Conservation (phyloP, 495 filamentous ascomycete species). For the Penicillium lividum region DNA sequence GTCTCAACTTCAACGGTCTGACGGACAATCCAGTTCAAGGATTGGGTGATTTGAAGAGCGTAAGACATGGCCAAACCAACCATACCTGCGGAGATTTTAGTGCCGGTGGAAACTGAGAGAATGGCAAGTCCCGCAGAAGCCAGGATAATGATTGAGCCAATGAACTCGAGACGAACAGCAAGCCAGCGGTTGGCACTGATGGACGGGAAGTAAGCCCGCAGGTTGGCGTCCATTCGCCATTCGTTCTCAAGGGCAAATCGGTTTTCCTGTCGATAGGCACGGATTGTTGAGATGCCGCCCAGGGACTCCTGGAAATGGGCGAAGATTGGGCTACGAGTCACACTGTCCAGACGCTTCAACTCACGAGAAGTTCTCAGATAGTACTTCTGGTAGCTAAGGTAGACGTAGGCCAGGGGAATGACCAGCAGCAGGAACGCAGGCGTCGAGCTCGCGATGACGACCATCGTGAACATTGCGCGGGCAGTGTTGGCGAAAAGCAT, state of each 20-base stretch:
- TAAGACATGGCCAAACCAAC: conserved; percentile 97
- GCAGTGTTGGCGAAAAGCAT: conserved; percentile 92
- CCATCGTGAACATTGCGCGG: conserved; percentile 80
- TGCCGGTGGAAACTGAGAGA: conserved; percentile 73
- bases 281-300: conserved; percentile 93
- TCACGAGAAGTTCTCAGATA: conserved; percentile 96
- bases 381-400: conserved; percentile 94
- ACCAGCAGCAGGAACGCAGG: conserved; percentile 80
- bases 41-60: conserved; percentile 93
- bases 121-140: conserved; percentile 81
- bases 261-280: conserved; percentile 86
- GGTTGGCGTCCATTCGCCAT: conserved; percentile 95
- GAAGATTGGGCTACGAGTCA: conserved; percentile 92
- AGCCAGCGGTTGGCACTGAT: conserved; percentile 97
- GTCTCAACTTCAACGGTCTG: conserved; percentile 99
- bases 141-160: conserved; percentile 93
- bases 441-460: conserved; percentile 78
- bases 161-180: conserved; percentile 92
- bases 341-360: conserved; percentile 92
- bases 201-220: conserved; percentile 94
- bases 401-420: conserved; percentile 76
- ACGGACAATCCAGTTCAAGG: conserved; percentile 99
- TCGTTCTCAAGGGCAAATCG: conserved; percentile 93
- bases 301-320: conserved; percentile 99
- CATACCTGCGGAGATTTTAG: conserved; percentile 67